Percentiles rank a stretch among this genome's conserved stretches.
Evolutionary conservation across 208 protist species (phyloP).

Genomic region (Crithidia mellificae): DNA sequence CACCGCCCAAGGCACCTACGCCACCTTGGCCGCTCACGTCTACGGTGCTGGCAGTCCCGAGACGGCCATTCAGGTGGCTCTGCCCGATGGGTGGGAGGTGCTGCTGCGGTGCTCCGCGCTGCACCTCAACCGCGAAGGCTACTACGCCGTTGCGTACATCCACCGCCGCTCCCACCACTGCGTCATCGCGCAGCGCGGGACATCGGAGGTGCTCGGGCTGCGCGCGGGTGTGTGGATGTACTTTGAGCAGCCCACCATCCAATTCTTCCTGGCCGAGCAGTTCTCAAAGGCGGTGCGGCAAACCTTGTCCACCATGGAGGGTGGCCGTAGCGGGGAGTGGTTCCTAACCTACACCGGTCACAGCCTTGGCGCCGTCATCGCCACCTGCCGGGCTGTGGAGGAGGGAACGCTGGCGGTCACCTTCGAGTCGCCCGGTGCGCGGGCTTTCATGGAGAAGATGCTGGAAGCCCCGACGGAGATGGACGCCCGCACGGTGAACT

Average conservation of each 20-base stretch:
- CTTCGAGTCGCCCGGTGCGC: constrained; percentile 87
- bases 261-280: constrained; percentile 82
- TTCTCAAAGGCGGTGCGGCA: constrained; percentile 84
- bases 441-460: constrained; percentile 70
- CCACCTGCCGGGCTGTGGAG: constrained; percentile 71
- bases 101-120: constrained; percentile 61
- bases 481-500: constrained; percentile 69
- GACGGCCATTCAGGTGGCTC: constrained; percentile 25
- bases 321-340: constrained; percentile 35
- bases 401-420: constrained; percentile 80
- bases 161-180: constrained; percentile 66
- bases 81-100: constrained; percentile 77
- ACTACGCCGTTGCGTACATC: constrained; percentile 84
- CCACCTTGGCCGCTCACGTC: constrained; percentile 68
- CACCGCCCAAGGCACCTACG: constrained; percentile 76
- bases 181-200: constrained; percentile 88
- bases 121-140: constrained; percentile 84
- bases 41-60: constrained; percentile 52
- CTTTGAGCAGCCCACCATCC: constrained; percentile 89
- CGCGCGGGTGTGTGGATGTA: constrained; percentile 88
- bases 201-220: constrained; percentile 76
- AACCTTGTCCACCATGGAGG: constrained; percentile 32
- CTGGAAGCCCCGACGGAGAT: constrained; percentile 19
- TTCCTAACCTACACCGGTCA: constrained; percentile 89
- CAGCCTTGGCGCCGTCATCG: constrained; percentile 89